Base-by-base conservation (phyloP, 345 rosid genomes). In the Arabidopsis arenosa region DNA sequence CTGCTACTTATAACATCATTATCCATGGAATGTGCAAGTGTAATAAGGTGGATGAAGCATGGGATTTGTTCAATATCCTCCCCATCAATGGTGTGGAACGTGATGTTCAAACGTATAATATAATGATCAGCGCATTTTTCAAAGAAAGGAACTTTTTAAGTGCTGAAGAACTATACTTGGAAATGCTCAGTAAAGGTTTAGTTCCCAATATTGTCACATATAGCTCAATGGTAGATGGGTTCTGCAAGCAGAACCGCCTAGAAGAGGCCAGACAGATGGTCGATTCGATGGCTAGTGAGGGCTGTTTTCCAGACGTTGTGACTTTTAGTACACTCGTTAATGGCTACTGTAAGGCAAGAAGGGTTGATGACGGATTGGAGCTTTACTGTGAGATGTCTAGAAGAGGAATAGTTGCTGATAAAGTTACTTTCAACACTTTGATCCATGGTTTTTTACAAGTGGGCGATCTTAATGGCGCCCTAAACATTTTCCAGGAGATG, bases 21-120 rank as follows among this genome's bases (percentile, higher is more conserved):
- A 60, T 18, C 65, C 4, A 63, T 44, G 21, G 51, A 26, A 14
- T 63, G 65, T 60, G 48, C 33, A 60, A 60, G 32, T 5, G 32
- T 37, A 11, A 3, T 11, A 60, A 60, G 28, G 28, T 37, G 10
- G 15, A 39, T 0, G n/a, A 60, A 17, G 65, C 65, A 18, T 60
- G 28, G n/a, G 6, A 37, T 4, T 30, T 56, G 2, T 32, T 30
- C 15, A 14, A 15, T 56, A 56, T 5, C 32, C 63, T 26, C 6
- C 69, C 18, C 30, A 1, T 49, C 13, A 12, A 12, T 48, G 58
- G 45, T 66, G 33, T 66, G 35, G 10, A 32, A 15, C 32, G 45
- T 33, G 36, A 72, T 59, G 68, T 72, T 26, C 26, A 7, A 17
- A 48, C 62, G 7, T 62, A 13, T 5, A 67, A 0, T 37, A 52